These are phyloP conservation scores for Penicillium sp. DNA, from an alignment of 2,329 filamentous ascomycete species.

Conservation along the genomic window DNA sequence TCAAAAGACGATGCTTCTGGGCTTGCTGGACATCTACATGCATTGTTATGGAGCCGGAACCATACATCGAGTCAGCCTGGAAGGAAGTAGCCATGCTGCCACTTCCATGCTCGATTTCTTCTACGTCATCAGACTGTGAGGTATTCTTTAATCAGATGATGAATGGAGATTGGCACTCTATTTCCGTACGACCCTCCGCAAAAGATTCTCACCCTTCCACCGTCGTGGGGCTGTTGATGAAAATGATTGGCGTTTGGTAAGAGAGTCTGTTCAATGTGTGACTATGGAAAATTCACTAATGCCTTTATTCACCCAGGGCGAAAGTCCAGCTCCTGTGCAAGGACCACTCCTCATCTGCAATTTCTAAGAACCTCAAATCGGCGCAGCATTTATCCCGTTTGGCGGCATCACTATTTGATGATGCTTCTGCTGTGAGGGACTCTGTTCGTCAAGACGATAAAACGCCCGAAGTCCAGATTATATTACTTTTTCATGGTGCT, in stretches of 20 bases:
- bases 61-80: conserved; percentile 2
- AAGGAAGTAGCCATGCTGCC: conserved; percentile 3
- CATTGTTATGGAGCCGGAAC: conserved; percentile 7
- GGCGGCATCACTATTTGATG: not conserved
- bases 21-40: conserved; percentile 8
- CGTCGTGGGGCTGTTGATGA: not conserved
- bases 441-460: not conserved
- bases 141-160: not conserved
- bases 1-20: conserved; percentile 4
- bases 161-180: conserved; percentile 3
- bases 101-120: not conserved
- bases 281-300: not conserved
- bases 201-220: not conserved
- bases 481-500: not conserved
- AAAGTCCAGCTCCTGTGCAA: conserved; percentile 6
- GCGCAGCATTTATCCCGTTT: not conserved
- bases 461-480: not conserved
- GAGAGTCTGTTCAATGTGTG: not conserved
- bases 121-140: not conserved
- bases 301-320: not conserved
- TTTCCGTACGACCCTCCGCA: not conserved
- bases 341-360: not conserved
- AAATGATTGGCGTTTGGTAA: conserved; percentile 5
- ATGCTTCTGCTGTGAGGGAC: not conserved
- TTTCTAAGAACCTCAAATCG: not conserved